phyloP scores from a whole-genome alignment of 352 stramenopile genomes.

The Globisporangium uncinulatum region DNA sequence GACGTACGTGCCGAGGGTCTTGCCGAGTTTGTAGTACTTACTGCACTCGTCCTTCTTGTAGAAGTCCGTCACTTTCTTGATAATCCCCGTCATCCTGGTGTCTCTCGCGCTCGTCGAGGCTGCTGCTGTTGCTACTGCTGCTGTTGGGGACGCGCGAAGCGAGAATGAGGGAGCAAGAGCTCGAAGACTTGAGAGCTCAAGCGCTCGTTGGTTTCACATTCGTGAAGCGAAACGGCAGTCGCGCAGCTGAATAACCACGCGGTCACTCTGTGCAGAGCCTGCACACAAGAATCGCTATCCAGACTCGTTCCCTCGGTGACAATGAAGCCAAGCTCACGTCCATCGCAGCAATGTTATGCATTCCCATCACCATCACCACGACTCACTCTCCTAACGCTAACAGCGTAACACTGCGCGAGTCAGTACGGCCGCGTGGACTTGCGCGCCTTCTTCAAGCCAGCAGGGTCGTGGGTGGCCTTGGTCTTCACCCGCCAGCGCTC shows the following conservation, averaged over 20 bases:
- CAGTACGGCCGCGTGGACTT: conserved; percentile 75
- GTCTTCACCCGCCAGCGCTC: conserved; percentile 9
- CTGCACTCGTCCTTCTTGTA: conserved; percentile 86
- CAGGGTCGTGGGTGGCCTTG: conserved; percentile 32
- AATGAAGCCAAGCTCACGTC: no score
- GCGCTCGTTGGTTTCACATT: no score
- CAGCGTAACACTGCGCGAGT: neutral
- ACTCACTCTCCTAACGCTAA: neutral
- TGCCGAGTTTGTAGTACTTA: conserved; percentile 89
- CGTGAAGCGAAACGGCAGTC: no score
- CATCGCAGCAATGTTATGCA: neutral
- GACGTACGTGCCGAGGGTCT: conserved; percentile 81
- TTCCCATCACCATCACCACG: neutral
- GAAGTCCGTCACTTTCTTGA: conserved; percentile 85
- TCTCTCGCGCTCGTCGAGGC: neutral
- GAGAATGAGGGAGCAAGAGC: neutral
- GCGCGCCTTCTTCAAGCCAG: conserved; percentile 63
- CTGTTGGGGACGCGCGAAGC: no score
- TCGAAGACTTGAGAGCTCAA: no score
- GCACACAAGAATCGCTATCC: no score
- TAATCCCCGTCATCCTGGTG: conserved; percentile 58
- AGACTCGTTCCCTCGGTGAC: no score
- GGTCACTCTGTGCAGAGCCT: no score
- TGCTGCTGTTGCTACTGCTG: conserved; percentile 2
- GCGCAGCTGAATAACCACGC: no score